Percentiles rank a stretch among this genome's conserved stretches.
Conservation (phyloP, 805 yeast genomes). For the Kodamaea neixiangensis region DNA sequence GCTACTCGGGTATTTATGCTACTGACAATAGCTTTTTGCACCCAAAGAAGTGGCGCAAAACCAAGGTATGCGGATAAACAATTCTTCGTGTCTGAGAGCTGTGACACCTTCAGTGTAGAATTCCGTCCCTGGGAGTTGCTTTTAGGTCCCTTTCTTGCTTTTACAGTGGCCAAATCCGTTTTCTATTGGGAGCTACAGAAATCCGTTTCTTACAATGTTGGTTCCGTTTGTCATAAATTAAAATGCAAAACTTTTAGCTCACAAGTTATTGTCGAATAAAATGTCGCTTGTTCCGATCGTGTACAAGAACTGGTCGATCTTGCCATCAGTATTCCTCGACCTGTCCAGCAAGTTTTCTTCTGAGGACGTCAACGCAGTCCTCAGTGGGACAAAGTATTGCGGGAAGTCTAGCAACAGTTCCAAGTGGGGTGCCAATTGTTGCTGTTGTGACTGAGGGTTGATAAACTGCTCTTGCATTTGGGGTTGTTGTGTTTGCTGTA, state of each 20-base stretch:
- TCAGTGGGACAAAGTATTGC: constrained; percentile 18
- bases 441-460: background rate
- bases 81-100: background rate
- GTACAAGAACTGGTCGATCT: constrained; percentile 18
- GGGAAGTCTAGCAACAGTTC: constrained; percentile 17
- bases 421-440: background rate
- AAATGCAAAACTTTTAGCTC: constrained; percentile 5
- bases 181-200: no score
- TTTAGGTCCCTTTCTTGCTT: no score
- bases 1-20: background rate
- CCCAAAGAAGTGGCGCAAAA: background rate
- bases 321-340: constrained; percentile 10
- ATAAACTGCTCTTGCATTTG: background rate
- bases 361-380: background rate
- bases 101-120: background rate
- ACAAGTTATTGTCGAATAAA: constrained; percentile 14
- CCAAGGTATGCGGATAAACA: background rate
- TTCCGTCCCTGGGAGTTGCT: no score
- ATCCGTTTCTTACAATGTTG: background rate
- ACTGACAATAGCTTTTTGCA: background rate
- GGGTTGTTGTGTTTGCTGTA: background rate
- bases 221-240: constrained; percentile 1
- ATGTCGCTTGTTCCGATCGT: constrained; percentile 21
- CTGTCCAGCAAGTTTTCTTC: constrained; percentile 10
- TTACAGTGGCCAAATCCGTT: no score